These are phyloP conservation scores for Metschnikowia matae DNA, from an alignment of 805 yeast species.

Conservation along the genomic window DNA sequence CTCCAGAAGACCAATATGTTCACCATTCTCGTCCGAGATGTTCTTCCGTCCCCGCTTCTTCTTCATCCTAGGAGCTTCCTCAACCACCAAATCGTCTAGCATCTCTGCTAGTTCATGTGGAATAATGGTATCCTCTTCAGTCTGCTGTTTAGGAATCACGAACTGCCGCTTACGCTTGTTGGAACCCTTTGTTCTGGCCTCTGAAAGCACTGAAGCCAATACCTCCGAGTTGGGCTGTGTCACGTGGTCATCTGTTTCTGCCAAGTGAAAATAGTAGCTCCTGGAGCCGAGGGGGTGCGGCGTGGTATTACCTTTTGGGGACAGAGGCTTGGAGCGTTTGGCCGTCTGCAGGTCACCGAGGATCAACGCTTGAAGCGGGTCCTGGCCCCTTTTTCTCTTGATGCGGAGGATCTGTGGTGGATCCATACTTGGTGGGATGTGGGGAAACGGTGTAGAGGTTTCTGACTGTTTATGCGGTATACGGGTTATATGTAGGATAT, in stretches of 20 bases:
- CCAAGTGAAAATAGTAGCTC: slow-evolving; percentile 30
- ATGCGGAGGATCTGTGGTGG: slow-evolving; percentile 70
- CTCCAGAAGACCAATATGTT: neutral
- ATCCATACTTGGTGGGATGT: neutral
- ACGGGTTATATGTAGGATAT: too few species aligned
- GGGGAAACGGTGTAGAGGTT: neutral
- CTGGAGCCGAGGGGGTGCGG: slow-evolving; percentile 8
- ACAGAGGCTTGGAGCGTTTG: slow-evolving; percentile 41
- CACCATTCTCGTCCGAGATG: too few species aligned
- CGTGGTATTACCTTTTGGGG: slow-evolving; percentile 25
- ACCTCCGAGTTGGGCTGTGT: slow-evolving; percentile 18
- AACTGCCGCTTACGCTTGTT: slow-evolving; percentile 24
- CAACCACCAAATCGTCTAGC: slow-evolving; percentile 57
- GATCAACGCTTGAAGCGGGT: slow-evolving; percentile 78
- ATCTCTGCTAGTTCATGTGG: slow-evolving; percentile 71
- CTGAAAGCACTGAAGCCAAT: slow-evolving; percentile 25
- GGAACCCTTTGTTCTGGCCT: slow-evolving; percentile 10
- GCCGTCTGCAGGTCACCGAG: slow-evolving; percentile 36
- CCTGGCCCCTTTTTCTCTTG: slow-evolving; percentile 82
- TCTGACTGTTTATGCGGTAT: neutral
- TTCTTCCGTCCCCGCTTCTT: slow-evolving; percentile 9
- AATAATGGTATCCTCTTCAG: slow-evolving; percentile 32
- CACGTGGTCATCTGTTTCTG: slow-evolving; percentile 31
- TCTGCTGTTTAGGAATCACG: slow-evolving; percentile 31
- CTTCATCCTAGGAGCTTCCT: slow-evolving; percentile 6